A percentile compares a stretch with the other conserved stretches of the same genome.
Conservation (phyloP, 202 grass and related monocot genomes). For the Schoenoplectus tabernaemontani region DNA sequence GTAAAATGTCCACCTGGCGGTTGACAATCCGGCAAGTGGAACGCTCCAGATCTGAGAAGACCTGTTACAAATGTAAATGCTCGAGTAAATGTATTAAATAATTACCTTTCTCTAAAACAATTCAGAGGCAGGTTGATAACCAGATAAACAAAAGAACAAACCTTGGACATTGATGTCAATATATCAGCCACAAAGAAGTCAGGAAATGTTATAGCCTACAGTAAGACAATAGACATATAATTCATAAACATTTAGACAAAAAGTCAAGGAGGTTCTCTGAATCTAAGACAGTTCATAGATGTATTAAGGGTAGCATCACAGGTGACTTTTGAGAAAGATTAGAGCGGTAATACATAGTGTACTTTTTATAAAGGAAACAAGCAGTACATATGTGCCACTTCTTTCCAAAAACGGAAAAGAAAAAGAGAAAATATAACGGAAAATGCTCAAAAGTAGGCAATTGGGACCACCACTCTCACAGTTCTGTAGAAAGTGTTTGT, state of each 20-base stretch:
- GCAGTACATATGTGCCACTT: not conserved
- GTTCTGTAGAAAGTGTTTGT: not conserved
- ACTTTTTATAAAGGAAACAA: not conserved
- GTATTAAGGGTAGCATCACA: not conserved
- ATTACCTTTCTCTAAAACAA: slow-evolving; percentile 11
- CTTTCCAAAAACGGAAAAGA: not conserved
- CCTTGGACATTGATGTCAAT: slow-evolving; percentile 99
- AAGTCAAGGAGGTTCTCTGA: not conserved
- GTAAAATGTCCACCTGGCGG: slow-evolving; percentile 56
- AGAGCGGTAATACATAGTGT: not conserved
- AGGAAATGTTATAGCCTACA: slow-evolving; percentile 90
- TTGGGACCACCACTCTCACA: not conserved
- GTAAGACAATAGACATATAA: slow-evolving; percentile 5
- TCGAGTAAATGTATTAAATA: not conserved
- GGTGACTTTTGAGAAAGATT: not conserved
- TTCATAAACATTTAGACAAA: slow-evolving; percentile 6
- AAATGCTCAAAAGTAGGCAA: not conserved
- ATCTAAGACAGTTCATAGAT: not conserved
- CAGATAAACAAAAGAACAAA: slow-evolving; percentile 30
- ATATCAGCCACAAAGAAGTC: slow-evolving; percentile 99
- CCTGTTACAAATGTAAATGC: slow-evolving; percentile 41
- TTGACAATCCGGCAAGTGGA: slow-evolving; percentile 94
- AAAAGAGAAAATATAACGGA: not conserved
- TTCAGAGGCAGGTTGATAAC: not conserved
- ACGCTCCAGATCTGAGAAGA: slow-evolving; percentile 96